phyloP scores from a whole-genome alignment of 495 filamentous ascomycete genomes.

The Penicillium maclennaniae region DNA sequence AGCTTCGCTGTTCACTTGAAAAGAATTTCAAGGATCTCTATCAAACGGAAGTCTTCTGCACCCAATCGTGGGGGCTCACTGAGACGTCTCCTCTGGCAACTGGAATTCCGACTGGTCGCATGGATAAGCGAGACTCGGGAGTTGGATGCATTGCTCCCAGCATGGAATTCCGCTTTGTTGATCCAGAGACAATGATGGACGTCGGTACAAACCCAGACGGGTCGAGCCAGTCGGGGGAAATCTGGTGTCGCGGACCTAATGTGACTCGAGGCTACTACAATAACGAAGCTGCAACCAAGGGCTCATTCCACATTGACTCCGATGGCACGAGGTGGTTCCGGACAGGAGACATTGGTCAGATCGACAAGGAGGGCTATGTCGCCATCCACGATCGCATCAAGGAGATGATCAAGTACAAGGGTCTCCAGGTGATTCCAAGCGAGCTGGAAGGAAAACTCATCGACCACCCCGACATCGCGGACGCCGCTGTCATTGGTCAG shows the following conservation, averaged over 20 bases:
- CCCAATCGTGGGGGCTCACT: conserved; percentile 75
- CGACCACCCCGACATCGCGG: conserved; percentile 61
- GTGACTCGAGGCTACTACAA: conserved; percentile 64
- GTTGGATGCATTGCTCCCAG: conserved; percentile 56
- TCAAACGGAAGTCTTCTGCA: conserved; percentile 57
- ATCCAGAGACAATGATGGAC: conserved; percentile 35
- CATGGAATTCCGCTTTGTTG: conserved; percentile 58
- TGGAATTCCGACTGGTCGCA: conserved; percentile 46
- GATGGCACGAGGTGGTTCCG: conserved; percentile 53
- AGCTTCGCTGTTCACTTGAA: conserved; percentile 59
- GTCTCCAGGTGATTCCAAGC: conserved; percentile 74
- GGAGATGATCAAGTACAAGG: conserved; percentile 77
- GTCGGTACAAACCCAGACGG: conserved; percentile 40
- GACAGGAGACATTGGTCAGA: conserved; percentile 53
- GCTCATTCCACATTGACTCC: conserved; percentile 48
- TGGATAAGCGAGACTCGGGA: conserved; percentile 51
- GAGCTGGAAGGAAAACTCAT: conserved; percentile 70
- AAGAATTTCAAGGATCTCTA: conserved; percentile 40
- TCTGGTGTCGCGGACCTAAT: conserved; percentile 54
- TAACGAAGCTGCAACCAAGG: conserved; percentile 59
- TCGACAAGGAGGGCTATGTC: conserved; percentile 51
- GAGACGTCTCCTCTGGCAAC: conserved; percentile 48
- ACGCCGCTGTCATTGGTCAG: conserved; percentile 67
- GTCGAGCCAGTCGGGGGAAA: conserved; percentile 54
- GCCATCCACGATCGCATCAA: conserved; percentile 69